Base-by-base conservation (phyloP, 768 basidiomycete species). In the Phylloporus sp. region DNA sequence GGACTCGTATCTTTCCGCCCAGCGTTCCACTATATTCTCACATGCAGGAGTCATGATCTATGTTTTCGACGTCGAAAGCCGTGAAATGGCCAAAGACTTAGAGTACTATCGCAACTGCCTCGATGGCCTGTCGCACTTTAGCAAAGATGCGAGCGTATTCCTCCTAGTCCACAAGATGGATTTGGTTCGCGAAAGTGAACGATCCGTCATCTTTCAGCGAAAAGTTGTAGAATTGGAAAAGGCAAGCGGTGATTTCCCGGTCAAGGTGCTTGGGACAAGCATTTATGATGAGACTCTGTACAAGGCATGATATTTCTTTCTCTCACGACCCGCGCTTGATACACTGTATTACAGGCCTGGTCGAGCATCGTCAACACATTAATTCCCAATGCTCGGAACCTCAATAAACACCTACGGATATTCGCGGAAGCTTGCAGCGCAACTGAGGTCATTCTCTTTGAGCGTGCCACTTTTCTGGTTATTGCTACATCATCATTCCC, bases 91-190 rank as follows among this genome's bases (percentile, higher is more conserved):
- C 54, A 88, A 88, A 67, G 96, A 98, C 69, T 71, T 94, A 23
- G 81, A 84, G 61, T 98, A 96, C 68, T 98, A 92, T 65, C 81
- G 83, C 35, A 88, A 94, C 49, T 97, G 94, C 67, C 74, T 99
- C 40, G 82, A 85, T 5, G 88, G 91, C 4, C 70, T 98, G 24
- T 72, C 78, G 38, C 80, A 83, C 59, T 84, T 78, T 60, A 89
- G 86, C 65, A 82, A 84, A 11, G 85, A 88, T 8, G 92, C 93
- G 6, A 80, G 75, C 10, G 82, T 97, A 3, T 97, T 95, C 68
- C 73, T 97, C 29, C 76, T 97, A 4, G 78, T 98, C 35, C 95
- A 99, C 70, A 99, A 99, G 77, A 97, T 98, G 92, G 96, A 99
- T 66, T 74, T 99, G 22, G 86, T 89, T 42, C 71, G 82, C 50